Evolutionary conservation across 257 asterid species (phyloP).

Genomic region (Fraxinus excelsior): DNA sequence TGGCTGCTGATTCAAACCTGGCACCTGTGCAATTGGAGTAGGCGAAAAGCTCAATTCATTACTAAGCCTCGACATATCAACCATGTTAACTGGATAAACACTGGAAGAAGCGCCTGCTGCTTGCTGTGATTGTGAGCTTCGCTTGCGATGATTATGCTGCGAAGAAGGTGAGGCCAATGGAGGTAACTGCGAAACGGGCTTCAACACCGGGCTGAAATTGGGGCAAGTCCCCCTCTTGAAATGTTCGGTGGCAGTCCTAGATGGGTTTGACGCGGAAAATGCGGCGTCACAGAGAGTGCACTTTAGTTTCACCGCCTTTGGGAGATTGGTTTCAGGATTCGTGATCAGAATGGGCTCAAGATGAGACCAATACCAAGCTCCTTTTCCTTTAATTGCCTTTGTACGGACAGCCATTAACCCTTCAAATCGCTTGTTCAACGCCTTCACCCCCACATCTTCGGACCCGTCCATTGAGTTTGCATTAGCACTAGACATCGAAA

Average conservation of each 20-base stretch:
- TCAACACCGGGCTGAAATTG: constrained; percentile 55
- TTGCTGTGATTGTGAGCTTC: constrained; percentile 43
- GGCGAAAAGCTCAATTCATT: constrained; percentile 33
- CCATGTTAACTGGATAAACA: constrained; percentile 44
- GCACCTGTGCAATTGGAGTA: constrained; percentile 27
- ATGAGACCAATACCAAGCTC: constrained; percentile 99
- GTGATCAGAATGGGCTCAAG: constrained; percentile 74
- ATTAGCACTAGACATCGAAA: constrained; percentile 50
- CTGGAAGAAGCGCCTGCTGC: constrained; percentile 41
- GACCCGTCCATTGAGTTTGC: constrained; percentile 40
- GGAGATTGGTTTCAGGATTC: constrained; percentile 62
- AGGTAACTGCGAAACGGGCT: constrained; percentile 66
- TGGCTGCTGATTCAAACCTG: constrained; percentile 38
- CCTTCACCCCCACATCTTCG: constrained; percentile 60
- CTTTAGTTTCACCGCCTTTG: constrained; percentile 80
- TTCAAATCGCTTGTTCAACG: constrained; percentile 71
- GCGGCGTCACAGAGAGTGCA: constrained; percentile 71
- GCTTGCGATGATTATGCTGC: constrained; percentile 52
- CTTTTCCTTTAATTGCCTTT: constrained; percentile 89
- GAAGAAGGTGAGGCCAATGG: constrained; percentile 79
- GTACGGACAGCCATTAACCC: constrained; percentile 66
- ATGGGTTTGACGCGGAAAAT: constrained; percentile 86
- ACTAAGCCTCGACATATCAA: constrained; percentile 36
- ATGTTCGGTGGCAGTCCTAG: constrained; percentile 87
- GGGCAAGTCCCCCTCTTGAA: constrained; percentile 80